Base-by-base conservation (phyloP, 306 rosid species). In the Lagenaria siceraria region DNA sequence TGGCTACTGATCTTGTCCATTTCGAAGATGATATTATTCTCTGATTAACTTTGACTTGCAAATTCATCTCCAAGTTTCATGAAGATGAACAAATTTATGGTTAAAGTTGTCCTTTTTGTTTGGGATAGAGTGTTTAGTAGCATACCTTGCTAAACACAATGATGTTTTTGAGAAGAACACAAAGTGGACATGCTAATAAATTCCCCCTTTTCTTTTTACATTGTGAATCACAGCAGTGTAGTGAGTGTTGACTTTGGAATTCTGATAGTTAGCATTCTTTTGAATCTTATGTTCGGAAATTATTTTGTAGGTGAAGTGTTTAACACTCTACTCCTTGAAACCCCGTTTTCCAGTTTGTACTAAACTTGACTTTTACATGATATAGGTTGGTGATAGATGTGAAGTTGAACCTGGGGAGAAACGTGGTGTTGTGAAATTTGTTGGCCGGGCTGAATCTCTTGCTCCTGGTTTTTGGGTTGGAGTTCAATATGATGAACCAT, bases 391-490 rank as follows among this genome's bases (percentile, higher is more conserved):
- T 79, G 91, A 92, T 78, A 86, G 98, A 86, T 94, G 98, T 78
- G 87, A 94, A 89, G 97, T 94, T 87, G 96, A 94, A 79, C 93
- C 95, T 27, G 97, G 97, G 78, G 93, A 55, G 35, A 94, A 90
- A 82, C 83, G 98, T 81, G 98, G 98, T 11, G 82, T 82, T 52
- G 86, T 91, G 61, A 94, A 90, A 77, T 94, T 82, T 83, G 90
- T 90, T 0, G 97, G 98, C 43, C 82, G 4, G 59, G 96, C 98
- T 29, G 97, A 91, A 80, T 53, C 94, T 27, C 79, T 94, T 83
- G 91, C 93, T 81, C 91, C 89, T 83, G 98, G 98, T 85, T 89
- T 88, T 80, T 94, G 98, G 98, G 84, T 94, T 77, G 98, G 98
- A 74, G 87, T 94, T 48, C 96, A 94, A 75, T 94, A 91, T 72